phyloP scores from a whole-genome alignment of 2,329 filamentous ascomycete genomes.

The Paecilomyces sp. region DNA sequence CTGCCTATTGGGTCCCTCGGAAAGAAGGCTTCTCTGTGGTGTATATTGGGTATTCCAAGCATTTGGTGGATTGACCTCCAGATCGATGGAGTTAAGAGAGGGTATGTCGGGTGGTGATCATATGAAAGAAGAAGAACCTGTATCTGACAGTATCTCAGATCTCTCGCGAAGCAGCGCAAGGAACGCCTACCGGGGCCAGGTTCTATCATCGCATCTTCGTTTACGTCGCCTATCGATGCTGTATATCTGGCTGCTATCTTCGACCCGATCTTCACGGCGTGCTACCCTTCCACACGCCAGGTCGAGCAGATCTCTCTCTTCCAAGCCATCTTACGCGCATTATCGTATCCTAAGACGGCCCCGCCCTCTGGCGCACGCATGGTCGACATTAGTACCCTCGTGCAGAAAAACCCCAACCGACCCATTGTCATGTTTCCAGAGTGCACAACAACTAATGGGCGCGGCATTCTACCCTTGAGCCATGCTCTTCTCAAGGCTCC shows the following conservation, averaged over 20 bases:
- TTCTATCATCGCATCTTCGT: conserved; percentile 80
- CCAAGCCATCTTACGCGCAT: conserved; percentile 65
- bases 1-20: conserved; percentile 62
- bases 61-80: conserved; percentile 99
- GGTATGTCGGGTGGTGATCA: conserved; percentile 41
- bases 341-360: conserved; percentile 50
- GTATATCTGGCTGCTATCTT: conserved; percentile 94
- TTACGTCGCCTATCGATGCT: conserved; percentile 87
- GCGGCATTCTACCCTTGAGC: conserved; percentile 77
- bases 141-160: conserved; percentile 30
- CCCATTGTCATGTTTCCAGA: conserved; percentile 87
- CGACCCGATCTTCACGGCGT: conserved; percentile 86
- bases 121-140: not conserved
- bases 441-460: conserved; percentile 88
- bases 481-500: conserved; percentile 66
- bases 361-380: conserved; percentile 45
- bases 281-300: conserved; percentile 65
- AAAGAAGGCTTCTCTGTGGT: conserved; percentile 83
- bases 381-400: conserved; percentile 56
- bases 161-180: conserved; percentile 64
- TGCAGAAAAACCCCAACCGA: conserved; percentile 62
- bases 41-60: conserved; percentile 77
- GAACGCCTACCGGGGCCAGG: conserved; percentile 70
- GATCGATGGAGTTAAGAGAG: conserved; percentile 91
- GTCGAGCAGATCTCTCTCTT: conserved; percentile 73